Conservation (phyloP, 805 yeast species). For the Brettanomyces sp. region DNA sequence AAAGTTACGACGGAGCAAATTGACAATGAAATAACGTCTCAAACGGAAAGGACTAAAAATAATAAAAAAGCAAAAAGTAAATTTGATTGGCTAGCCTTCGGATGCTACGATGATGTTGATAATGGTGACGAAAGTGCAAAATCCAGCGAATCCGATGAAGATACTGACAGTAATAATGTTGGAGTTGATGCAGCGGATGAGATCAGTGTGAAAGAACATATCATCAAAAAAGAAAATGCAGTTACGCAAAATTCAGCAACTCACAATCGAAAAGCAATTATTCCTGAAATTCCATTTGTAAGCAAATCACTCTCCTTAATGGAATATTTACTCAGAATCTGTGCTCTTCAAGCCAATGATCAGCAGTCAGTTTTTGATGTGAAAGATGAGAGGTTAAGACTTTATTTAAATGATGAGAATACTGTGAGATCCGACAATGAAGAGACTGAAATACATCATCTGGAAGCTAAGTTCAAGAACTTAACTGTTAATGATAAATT, state of each 20-base stretch:
- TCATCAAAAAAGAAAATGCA: slow-evolving; percentile 11
- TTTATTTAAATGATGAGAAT: slow-evolving; percentile 53
- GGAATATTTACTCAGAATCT: slow-evolving; percentile 53
- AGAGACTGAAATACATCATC: not conserved
- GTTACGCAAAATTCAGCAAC: not conserved
- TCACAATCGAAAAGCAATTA: slow-evolving; percentile 7
- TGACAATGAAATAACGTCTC: slow-evolving; percentile 1
- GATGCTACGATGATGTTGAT: slow-evolving; percentile 27
- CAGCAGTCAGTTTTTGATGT: slow-evolving; percentile 42
- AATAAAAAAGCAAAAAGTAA: slow-evolving; percentile 4
- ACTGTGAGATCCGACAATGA: not conserved
- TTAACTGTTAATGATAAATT: not conserved
- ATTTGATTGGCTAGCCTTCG: slow-evolving; percentile 45
- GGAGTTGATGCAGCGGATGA: slow-evolving; percentile 13
- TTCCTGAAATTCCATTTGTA: not conserved
- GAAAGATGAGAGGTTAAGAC: slow-evolving; percentile 56
- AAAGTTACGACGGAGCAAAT: slow-evolving; percentile 13
- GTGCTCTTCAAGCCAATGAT: slow-evolving; percentile 53
- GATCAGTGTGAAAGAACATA: too few species aligned
- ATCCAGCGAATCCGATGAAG: slow-evolving; percentile 17
- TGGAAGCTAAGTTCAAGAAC: not conserved
- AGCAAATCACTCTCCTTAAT: slow-evolving; percentile 36
- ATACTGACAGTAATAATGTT: slow-evolving; percentile 1
- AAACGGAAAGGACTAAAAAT: too few species aligned
- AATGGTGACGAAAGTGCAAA: slow-evolving; percentile 19